Conservation (phyloP, 106 monocot species). For the Gastrodia elata region DNA sequence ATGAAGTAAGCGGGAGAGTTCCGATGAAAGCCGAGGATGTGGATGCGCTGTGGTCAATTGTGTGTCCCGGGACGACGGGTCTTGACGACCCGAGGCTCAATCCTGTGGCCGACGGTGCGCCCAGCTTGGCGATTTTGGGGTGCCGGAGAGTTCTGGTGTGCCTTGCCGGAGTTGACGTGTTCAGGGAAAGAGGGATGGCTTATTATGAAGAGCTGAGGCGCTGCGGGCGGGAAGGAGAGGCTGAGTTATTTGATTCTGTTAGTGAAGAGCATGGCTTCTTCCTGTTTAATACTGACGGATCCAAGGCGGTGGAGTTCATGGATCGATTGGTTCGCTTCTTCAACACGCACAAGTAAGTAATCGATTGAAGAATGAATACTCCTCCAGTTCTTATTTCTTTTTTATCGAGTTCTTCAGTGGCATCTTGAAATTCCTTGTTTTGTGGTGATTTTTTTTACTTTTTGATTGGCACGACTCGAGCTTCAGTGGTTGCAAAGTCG, state of each 20-base stretch:
- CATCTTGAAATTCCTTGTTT: too few species aligned
- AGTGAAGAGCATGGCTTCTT: constrained; percentile 33
- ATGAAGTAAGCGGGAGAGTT: neutral
- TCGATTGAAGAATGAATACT: too few species aligned
- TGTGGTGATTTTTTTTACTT: too few species aligned
- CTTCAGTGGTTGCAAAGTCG: too few species aligned
- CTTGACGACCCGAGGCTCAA: constrained; percentile 9
- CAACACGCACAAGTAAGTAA: too few species aligned
- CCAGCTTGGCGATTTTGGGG: constrained; percentile 10
- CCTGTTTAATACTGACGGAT: constrained; percentile 13
- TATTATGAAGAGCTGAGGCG: constrained; percentile 12
- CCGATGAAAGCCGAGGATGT: neutral
- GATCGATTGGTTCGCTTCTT: constrained; percentile 10
- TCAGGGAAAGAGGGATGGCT: constrained; percentile 17
- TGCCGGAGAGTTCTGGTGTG: constrained; percentile 12
- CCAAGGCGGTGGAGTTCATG: constrained; percentile 18
- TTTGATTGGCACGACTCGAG: too few species aligned
- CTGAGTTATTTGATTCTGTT: constrained; percentile 12
- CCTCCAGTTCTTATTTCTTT: too few species aligned
- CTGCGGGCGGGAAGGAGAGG: constrained; percentile 21
- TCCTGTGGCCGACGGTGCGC: constrained; percentile 9
- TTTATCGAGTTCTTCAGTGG: too few species aligned
- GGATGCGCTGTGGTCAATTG: neutral
- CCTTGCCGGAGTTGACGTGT: constrained; percentile 5
- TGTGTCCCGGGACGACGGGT: constrained; percentile 8